Conservation (phyloP, 2,329 filamentous ascomycete genomes). For the Sporothrix phasma region DNA sequence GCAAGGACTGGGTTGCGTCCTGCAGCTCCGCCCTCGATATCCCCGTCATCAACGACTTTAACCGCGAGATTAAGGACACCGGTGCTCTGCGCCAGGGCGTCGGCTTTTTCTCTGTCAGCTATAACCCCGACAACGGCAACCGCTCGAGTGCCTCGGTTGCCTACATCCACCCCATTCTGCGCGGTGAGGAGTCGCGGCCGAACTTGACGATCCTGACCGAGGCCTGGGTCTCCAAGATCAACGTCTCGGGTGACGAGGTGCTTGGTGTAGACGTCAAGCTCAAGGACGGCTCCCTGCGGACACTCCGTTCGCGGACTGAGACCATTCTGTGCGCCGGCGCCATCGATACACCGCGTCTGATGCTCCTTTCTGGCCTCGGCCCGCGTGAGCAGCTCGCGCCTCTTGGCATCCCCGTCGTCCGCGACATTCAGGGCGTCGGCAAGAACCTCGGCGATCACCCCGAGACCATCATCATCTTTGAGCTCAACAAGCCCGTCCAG, state of each 20-base stretch:
- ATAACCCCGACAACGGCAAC: constrained; percentile 79
- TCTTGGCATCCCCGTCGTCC: constrained; percentile 46
- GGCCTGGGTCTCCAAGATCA: constrained; percentile 76
- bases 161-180: constrained; percentile 85
- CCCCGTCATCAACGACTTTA: constrained; percentile 77
- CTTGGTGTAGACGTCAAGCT: constrained; percentile 61
- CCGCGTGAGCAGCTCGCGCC: constrained; percentile 42
- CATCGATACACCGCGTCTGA: constrained; percentile 65
- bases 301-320: constrained; percentile 59
- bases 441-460: constrained; percentile 53
- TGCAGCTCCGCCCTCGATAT: constrained; percentile 72
- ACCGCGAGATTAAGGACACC: constrained; percentile 65
- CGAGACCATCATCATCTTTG: constrained; percentile 56
- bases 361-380: constrained; percentile 49
- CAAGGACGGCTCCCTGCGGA: constrained; percentile 38
- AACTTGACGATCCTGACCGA: constrained; percentile 83
- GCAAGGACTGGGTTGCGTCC: constrained; percentile 78
- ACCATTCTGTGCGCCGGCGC: constrained; percentile 73
- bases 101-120: constrained; percentile 83
- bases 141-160: constrained; percentile 81
- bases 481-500: constrained; percentile 65
- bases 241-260: constrained; percentile 51
- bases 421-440: constrained; percentile 49
- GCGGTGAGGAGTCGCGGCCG: constrained; percentile 68
- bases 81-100: constrained; percentile 67